A percentile compares a stretch with the other conserved stretches of the same genome.
phyloP scores from a whole-genome alignment of 78 protist species.

The Neovahlkampfia damariscottae region DNA sequence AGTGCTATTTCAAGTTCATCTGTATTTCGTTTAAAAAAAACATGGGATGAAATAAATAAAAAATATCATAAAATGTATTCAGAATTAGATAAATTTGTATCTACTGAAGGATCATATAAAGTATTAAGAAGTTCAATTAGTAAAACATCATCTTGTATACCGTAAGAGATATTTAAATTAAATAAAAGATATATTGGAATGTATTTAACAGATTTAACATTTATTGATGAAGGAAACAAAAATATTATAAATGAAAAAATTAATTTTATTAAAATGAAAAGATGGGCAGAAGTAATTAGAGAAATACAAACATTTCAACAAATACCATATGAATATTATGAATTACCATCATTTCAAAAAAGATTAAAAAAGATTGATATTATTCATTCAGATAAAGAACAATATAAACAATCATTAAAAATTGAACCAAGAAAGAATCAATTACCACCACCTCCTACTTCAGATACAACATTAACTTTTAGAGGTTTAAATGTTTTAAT shows the following conservation, averaged over 20 bases:
- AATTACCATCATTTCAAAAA: not conserved
- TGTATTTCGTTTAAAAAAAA: constrained; percentile 43
- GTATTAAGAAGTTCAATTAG: not conserved
- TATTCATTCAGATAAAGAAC: not conserved
- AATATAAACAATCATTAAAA: not conserved
- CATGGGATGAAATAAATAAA: constrained; percentile 40
- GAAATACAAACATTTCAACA: constrained; percentile 19
- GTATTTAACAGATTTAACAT: too few species aligned
- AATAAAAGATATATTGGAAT: too few species aligned
- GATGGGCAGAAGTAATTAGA: constrained; percentile 6
- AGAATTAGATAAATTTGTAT: constrained; percentile 7
- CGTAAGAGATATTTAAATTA: too few species aligned
- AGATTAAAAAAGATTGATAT: not conserved
- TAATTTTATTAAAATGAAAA: too few species aligned
- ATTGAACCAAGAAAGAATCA: not conserved
- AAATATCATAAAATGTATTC: not conserved
- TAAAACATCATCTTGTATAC: too few species aligned
- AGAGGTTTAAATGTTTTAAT: too few species aligned
- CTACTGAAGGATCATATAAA: constrained; percentile 13
- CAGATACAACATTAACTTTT: too few species aligned
- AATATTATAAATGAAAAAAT: too few species aligned
- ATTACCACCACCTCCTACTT: too few species aligned
- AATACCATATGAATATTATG: constrained; percentile 5
- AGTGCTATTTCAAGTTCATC: constrained; percentile 51
- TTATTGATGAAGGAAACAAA: too few species aligned